Evolutionary conservation across 2,329 filamentous ascomycete genomes (phyloP).

Genomic region (Cadophora sp.): DNA sequence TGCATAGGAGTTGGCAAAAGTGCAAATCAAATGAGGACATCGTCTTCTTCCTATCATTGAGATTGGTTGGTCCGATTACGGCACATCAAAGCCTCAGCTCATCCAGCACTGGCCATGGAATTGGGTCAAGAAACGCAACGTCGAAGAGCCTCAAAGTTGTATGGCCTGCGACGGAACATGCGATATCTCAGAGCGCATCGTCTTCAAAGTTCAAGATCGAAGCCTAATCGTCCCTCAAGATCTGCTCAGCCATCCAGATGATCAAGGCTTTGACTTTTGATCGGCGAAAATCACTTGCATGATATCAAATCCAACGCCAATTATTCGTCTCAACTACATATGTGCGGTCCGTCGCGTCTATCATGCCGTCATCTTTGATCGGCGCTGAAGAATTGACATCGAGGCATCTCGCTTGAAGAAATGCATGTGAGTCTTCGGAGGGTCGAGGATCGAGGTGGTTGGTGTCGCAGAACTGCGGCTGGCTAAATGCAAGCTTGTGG

Average conservation of each 20-base stretch:
- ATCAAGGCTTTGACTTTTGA: not conserved
- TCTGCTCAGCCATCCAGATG: not conserved
- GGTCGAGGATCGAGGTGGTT: not conserved
- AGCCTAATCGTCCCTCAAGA: no score
- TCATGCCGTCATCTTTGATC: not conserved
- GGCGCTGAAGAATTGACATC: not conserved
- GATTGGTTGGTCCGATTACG: not conserved
- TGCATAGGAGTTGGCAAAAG: not conserved
- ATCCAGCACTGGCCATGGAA: not conserved
- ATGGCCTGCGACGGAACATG: not conserved
- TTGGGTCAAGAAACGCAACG: not conserved
- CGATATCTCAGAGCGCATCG: no score
- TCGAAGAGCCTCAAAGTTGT: not conserved
- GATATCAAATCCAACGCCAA: not conserved
- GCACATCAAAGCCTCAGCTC: not conserved
- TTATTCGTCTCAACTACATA: not conserved
- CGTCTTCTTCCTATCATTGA: not conserved
- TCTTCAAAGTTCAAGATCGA: not conserved
- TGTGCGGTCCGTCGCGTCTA: conserved; percentile 2
- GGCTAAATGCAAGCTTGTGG: conserved; percentile 1
- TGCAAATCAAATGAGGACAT: not conserved
- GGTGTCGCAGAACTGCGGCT: conserved; percentile 10
- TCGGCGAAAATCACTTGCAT: not conserved
- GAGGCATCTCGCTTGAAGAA: not conserved
- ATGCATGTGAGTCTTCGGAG: not conserved